A percentile compares a stretch with the other conserved stretches of the same genome.
These are phyloP conservation scores for Puccinia coronata DNA, from an alignment of 1,284 basidiomycete species.

Conservation along the genomic window DNA sequence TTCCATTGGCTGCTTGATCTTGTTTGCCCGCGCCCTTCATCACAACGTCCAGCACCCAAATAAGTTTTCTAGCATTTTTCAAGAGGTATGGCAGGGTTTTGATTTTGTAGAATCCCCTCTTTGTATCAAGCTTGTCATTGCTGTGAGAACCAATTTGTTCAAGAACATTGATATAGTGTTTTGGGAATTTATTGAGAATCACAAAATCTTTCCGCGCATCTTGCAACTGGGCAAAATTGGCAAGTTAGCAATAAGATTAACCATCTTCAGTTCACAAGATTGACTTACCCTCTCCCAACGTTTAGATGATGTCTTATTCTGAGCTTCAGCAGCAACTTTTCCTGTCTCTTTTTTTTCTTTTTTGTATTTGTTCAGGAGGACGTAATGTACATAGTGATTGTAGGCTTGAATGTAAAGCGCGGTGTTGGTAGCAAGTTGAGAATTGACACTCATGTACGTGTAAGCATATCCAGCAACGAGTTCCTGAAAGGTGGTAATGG, in stretches of 20 bases:
- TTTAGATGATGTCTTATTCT: not conserved
- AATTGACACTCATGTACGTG: conserved; percentile 15
- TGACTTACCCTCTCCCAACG: not conserved
- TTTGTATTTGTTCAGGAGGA: not conserved
- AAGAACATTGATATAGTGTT: conserved; percentile 13
- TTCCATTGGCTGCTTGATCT: not conserved
- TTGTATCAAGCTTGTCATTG: not conserved
- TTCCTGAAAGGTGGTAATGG: conserved; percentile 11
- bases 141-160: conserved; percentile 21
- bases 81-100: conserved; percentile 18
- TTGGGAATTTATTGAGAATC: conserved; percentile 6
- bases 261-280: no score
- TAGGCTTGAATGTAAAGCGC: conserved; percentile 17
- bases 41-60: not conserved
- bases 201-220: not conserved
- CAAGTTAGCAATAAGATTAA: no score
- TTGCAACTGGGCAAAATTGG: not conserved
- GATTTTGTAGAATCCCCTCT: conserved; percentile 11
- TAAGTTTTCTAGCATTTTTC: conserved; percentile 1
- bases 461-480: not conserved
- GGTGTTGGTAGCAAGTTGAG: not conserved
- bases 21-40: not conserved
- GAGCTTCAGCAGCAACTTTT: conserved; percentile 11
- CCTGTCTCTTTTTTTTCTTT: conserved; percentile 13
- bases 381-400: conserved; percentile 38